These are phyloP conservation scores for Mycosphaerella sp. DNA, from an alignment of 2,329 filamentous ascomycete genomes.

Conservation along the genomic window DNA sequence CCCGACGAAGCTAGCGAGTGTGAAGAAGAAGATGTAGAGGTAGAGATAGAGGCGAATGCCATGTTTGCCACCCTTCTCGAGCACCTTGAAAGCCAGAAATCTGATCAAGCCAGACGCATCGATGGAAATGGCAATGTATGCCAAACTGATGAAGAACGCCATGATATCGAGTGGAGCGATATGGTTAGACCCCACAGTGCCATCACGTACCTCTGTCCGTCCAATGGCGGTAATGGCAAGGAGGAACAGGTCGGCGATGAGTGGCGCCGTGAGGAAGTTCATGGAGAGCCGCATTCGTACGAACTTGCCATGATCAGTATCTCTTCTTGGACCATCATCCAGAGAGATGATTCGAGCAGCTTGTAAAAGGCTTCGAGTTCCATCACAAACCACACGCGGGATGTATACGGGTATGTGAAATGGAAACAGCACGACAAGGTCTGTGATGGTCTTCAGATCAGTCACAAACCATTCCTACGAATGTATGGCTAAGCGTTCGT, in stretches of 20 bases:
- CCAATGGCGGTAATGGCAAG: conserved; percentile 65
- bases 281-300: conserved; percentile 53
- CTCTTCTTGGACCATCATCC: conserved; percentile 10
- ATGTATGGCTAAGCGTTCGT: background rate
- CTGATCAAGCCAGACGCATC: conserved; percentile 68
- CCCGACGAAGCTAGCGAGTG: conserved; percentile 61
- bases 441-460: background rate
- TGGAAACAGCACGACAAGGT: conserved; percentile 59
- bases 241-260: conserved; percentile 65
- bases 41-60: conserved; percentile 66
- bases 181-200: conserved; percentile 58
- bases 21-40: conserved; percentile 67
- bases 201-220: conserved; percentile 59
- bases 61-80: conserved; percentile 60
- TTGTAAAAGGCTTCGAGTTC: conserved; percentile 41
- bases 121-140: conserved; percentile 72
- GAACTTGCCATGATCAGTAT: background rate
- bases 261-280: conserved; percentile 64
- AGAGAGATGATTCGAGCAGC: conserved; percentile 50
- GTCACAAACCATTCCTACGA: background rate
- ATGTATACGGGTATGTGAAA: conserved; percentile 59
- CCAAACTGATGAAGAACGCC: conserved; percentile 63
- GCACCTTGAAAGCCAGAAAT: conserved; percentile 63
- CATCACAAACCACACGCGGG: conserved; percentile 48
- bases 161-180: conserved; percentile 69